These are phyloP conservation scores for Chlamydomonas schloesseri DNA, from an alignment of 139 green algal species.

Conservation along the genomic window DNA sequence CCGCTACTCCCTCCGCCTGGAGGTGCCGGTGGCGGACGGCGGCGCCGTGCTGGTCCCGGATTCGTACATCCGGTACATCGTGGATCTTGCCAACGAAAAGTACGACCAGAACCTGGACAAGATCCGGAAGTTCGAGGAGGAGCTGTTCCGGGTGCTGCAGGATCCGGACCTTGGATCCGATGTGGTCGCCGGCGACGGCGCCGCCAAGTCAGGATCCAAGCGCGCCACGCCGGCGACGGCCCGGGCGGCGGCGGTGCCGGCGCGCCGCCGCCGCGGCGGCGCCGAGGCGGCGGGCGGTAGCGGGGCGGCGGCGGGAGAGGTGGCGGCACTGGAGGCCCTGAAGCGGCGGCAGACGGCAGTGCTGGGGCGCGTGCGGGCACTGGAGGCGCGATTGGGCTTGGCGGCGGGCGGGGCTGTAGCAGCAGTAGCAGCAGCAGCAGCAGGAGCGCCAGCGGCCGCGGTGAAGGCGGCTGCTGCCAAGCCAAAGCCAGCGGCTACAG, in stretches of 20 bases:
- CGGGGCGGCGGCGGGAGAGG: neutral
- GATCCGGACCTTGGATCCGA: neutral
- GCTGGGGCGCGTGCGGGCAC: constrained; percentile 9
- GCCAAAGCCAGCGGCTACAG: neutral
- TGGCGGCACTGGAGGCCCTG: neutral
- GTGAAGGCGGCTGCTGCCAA: neutral
- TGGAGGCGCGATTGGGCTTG: neutral
- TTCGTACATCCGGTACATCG: constrained; percentile 68
- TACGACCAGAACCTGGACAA: constrained; percentile 68
- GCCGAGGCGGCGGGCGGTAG: neutral
- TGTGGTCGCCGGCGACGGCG: no score
- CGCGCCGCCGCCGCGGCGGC: neutral
- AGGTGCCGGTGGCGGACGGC: constrained; percentile 72
- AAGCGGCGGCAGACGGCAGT: constrained; percentile 36
- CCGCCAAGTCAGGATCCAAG: neutral
- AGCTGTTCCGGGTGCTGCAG: constrained; percentile 20
- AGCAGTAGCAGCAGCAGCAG: neutral
- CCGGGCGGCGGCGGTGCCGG: neutral
- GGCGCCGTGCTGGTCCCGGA: constrained; percentile 70
- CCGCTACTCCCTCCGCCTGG: constrained; percentile 78
- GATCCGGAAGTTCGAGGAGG: constrained; percentile 47
- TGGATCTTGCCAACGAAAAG: constrained; percentile 72
- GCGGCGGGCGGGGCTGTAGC: neutral
- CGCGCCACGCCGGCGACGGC: neutral
- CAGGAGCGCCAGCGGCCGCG: neutral